Base-by-base conservation (phyloP, 1,139 yeast species). In the Suhomyces chickasaworum region DNA sequence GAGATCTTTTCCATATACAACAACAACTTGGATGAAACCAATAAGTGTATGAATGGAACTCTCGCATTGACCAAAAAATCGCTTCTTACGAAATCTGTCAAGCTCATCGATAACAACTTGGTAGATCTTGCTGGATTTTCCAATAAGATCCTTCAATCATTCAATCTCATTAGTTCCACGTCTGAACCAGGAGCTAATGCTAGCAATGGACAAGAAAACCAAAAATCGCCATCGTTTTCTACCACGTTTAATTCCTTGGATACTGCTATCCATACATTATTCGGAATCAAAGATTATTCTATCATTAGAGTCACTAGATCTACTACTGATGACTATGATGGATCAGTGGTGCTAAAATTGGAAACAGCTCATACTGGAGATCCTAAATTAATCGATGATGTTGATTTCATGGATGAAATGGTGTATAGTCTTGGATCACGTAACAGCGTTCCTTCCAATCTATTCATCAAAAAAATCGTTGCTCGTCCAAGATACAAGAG, bases 301-400 rank as follows among this genome's bases (percentile, higher is more conserved):
- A 55, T 80, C 22, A 66, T 80, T 7, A 63, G 85, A 46, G 77
- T 80, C 5, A 78, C 84, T 1, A 63, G 84, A 48, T 79, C 83
- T 1, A 78, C 83, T 6, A 77, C 82, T 5, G 68, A 69, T 31
- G 82, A 77, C 50, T 61, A 63, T 33, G 80, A 78, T 20, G 82
- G 83, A 1, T 72, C 81, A 10, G 68, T 73, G 7, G 64, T 79
- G 3, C 61, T 80, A 37, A 80, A 80, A 54, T 63, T 80, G 42
- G 85, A 80, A 57, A 76, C 83, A 1, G 80, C 82, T 0, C 69
- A 64, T 48, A 80, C 83, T 0, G 84, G 84, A 3, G 80, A 78
- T 49, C 54, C 59, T n/a, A 69, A 66, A 53, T 58, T 80, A 39
- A 71, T 78, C 44, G 84, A 80, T 55, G 77, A 72, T 46, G 73